Evolutionary conservation across 345 rosid genomes (phyloP), one percentile per base, ranked within the genome.

Genomic region (Sonneratia alba): DNA sequence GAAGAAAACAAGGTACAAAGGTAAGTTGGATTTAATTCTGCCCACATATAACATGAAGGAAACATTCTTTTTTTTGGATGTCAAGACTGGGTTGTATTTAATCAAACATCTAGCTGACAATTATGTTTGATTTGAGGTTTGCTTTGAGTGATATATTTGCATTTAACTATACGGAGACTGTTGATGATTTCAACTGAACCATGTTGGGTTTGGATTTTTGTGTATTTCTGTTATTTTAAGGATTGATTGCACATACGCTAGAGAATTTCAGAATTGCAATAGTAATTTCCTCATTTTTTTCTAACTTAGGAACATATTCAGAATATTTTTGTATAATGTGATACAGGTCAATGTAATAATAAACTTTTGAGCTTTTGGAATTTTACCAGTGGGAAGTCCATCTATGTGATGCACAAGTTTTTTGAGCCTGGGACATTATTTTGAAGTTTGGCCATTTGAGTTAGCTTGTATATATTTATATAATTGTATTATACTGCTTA

Each of bases 1-100:
- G 96, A 89, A 88, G 99, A 95, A 83, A 92, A 90, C 88, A 90
- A 95, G 77, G 66, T 92, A 69, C 98, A 90, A 85, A 92, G 99
- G 99, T 95, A 79, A 69, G 92, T 85, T 69, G 70, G 34, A 45
- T 42, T 16, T 67, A 1, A 16, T 21, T 66, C 45, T 3, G 19
- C 68, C n/a, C 59, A 53, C n/a, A 53, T 19, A 2, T 53, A 19
- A 53, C 22, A 8, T 57, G 3, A 22, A n/a, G 6, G 63, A 1
- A 57, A 21, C 34, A n/a, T 1, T 57, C 8, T 22, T 5, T 56
- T 56, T 57, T 8, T 57, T 42, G 45, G 45, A 3, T 4, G 45
- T 42, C n/a, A 7, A n/a, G 12, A 9, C 21, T 57, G 34, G 22
- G 32, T 7, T 57, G 34, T 57, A 57, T 57, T 7, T 57, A 57